Conservation (phyloP, 208 protist genomes). For the Acanthamoeba culbertsoni region DNA sequence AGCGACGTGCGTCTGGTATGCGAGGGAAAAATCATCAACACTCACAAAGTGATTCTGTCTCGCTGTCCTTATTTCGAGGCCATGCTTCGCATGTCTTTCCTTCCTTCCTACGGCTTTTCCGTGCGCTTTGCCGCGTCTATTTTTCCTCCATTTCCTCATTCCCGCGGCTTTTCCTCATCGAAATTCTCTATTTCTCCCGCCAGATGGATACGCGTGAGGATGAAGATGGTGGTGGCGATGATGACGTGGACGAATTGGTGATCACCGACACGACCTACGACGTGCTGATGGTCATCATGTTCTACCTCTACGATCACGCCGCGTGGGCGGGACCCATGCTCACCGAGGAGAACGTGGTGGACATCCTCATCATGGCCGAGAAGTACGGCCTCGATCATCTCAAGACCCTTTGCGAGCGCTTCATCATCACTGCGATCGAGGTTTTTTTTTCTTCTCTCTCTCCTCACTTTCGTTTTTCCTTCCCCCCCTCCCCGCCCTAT, state of each 20-base stretch:
- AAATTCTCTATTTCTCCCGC: too few relatives aligned
- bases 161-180: not conserved
- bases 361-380: not conserved
- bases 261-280: constrained; percentile 23
- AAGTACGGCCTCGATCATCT: not conserved
- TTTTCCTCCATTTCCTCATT: not conserved
- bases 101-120: not conserved
- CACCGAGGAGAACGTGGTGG: not conserved
- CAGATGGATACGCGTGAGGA: too few relatives aligned
- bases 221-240: not conserved
- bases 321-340: not conserved
- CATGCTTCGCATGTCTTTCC: constrained; percentile 22
- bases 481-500: not conserved
- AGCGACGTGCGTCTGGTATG: not conserved
- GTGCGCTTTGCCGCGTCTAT: not conserved
- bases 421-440: not conserved
- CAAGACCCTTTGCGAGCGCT: not conserved
- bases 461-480: not conserved
- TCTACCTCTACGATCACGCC: constrained; percentile 1
- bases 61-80: constrained; percentile 36
- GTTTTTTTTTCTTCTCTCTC: not conserved
- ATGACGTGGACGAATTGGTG: not conserved
- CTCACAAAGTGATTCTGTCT: constrained; percentile 6
- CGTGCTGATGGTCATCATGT: not conserved
- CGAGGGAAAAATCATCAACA: constrained; percentile 3